These are phyloP conservation scores for Escovopsis sp. DNA, from an alignment of 2,329 filamentous ascomycete species.

Conservation along the genomic window DNA sequence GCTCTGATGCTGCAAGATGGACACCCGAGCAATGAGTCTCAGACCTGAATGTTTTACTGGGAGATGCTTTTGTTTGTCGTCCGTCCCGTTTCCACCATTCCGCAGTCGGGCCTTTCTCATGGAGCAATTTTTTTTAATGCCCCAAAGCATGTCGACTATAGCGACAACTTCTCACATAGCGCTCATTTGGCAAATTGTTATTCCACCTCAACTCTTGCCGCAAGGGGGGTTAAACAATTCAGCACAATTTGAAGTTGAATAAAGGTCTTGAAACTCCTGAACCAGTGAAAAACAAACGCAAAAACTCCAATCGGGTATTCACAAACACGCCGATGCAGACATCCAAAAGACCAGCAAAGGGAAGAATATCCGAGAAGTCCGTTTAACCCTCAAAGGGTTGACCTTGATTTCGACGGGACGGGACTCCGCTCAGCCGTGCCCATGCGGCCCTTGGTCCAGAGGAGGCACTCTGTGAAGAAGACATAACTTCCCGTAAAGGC, in stretches of 20 bases:
- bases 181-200: too few relatives aligned
- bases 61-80: too few relatives aligned
- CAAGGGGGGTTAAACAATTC: too few relatives aligned
- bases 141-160: too few relatives aligned
- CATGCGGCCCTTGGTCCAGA: conserved; percentile 23
- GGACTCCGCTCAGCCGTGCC: conserved; percentile 14
- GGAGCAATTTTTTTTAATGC: too few relatives aligned
- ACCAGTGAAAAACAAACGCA: neutral
- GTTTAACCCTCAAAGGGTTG: neutral
- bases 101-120: too few relatives aligned
- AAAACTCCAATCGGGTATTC: neutral
- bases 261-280: neutral
- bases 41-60: too few relatives aligned
- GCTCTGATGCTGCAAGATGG: too few relatives aligned
- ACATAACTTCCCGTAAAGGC: conserved; percentile 33
- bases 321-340: neutral
- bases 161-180: too few relatives aligned
- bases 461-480: conserved; percentile 29
- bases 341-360: neutral
- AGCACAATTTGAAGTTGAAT: neutral
- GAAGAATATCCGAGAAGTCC: neutral
- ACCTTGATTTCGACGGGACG: neutral
- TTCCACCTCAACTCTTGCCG: too few relatives aligned
- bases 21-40: too few relatives aligned
- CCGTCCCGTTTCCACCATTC: too few relatives aligned